Evolutionary conservation across 2,329 filamentous ascomycete species (phyloP).

Genomic region (Daldinia eschscholtzii): DNA sequence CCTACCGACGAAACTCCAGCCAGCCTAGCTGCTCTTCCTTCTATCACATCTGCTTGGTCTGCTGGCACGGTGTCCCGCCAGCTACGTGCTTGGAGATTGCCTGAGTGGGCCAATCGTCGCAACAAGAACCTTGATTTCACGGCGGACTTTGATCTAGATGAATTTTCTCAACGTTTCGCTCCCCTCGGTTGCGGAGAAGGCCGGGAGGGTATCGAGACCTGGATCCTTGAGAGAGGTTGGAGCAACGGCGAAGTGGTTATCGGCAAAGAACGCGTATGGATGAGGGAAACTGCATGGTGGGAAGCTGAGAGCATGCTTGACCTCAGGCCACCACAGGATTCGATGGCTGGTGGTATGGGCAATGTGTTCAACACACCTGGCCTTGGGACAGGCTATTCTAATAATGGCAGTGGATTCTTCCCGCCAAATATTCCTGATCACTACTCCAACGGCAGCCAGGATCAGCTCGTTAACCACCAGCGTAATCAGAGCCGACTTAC

Average conservation of each 20-base stretch:
- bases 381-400: slow-evolving; percentile 80
- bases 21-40: slow-evolving; percentile 77
- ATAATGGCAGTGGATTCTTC: slow-evolving; percentile 77
- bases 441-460: slow-evolving; percentile 75
- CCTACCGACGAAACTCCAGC: slow-evolving; percentile 89
- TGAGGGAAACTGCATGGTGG: slow-evolving; percentile 95
- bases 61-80: slow-evolving; percentile 93
- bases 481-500: slow-evolving; percentile 69
- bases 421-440: slow-evolving; percentile 70
- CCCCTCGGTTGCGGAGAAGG: slow-evolving; percentile 89
- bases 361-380: slow-evolving; percentile 58
- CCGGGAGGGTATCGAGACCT: slow-evolving; percentile 91
- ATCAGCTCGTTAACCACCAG: slow-evolving; percentile 74
- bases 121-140: slow-evolving; percentile 95
- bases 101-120: slow-evolving; percentile 95
- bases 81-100: slow-evolving; percentile 90
- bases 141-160: slow-evolving; percentile 93
- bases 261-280: slow-evolving; percentile 93
- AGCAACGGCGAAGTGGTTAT: slow-evolving; percentile 96
- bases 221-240: slow-evolving; percentile 95
- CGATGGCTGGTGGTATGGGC: slow-evolving; percentile 48
- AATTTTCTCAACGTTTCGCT: slow-evolving; percentile 87
- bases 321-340: slow-evolving; percentile 74
- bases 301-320: slow-evolving; percentile 97
- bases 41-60: slow-evolving; percentile 88